Percentiles rank a stretch among this genome's conserved stretches.
Conservation (phyloP, 2,329 filamentous ascomycete genomes). For the Talaromyces sp. region DNA sequence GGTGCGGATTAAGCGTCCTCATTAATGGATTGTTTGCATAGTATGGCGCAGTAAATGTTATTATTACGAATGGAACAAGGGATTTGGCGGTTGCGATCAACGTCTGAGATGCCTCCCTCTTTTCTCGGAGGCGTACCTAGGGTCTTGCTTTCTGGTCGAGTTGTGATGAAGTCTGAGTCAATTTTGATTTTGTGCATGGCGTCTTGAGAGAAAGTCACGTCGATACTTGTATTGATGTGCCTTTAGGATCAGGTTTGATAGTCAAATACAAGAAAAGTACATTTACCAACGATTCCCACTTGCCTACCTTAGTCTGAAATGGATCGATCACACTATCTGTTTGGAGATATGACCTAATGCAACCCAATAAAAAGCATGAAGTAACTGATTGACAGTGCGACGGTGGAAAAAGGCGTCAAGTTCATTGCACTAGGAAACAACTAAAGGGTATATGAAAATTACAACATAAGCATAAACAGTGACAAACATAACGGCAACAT, state of each 20-base stretch:
- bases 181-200: slow-evolving; percentile 12
- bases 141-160: slow-evolving; percentile 19
- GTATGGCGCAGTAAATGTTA: slow-evolving; percentile 16
- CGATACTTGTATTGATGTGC: slow-evolving; percentile 1
- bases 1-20: slow-evolving; percentile 17
- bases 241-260: background rate
- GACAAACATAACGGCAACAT: background rate
- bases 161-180: slow-evolving; percentile 5
- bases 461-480: background rate
- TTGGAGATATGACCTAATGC: too few species aligned
- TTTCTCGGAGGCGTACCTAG: slow-evolving; percentile 19
- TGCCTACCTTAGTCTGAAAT: background rate
- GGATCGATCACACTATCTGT: too few species aligned
- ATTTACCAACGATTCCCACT: background rate
- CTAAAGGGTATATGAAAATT: background rate
- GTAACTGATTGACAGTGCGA: background rate
- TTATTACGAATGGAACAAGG: slow-evolving; percentile 1
- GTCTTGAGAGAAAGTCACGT: background rate
- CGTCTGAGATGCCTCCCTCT: background rate
- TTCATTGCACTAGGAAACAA: background rate
- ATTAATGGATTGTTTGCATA: slow-evolving; percentile 15
- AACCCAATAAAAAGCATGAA: background rate
- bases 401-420: background rate
- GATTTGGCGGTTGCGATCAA: slow-evolving; percentile 1
- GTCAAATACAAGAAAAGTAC: slow-evolving; percentile 15